Conservation (phyloP, 352 stramenopile species). For the Paralagenidium karlingii region DNA sequence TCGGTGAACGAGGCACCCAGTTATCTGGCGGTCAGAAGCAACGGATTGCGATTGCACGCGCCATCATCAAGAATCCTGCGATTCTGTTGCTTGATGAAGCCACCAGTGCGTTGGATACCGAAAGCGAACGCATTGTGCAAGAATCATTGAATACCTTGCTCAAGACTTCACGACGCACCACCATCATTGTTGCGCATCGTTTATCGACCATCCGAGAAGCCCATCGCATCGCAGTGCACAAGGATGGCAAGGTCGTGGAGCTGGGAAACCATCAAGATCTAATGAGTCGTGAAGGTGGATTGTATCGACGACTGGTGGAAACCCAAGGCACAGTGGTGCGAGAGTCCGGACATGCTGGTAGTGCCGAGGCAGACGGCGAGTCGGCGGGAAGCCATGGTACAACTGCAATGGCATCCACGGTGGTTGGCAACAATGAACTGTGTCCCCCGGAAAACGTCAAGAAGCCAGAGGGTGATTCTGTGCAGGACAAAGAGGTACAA, state of each 20-base stretch:
- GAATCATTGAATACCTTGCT: slow-evolving; percentile 44
- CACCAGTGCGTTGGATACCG: slow-evolving; percentile 58
- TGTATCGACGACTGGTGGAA: slow-evolving; percentile 31
- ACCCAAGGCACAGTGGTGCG: slow-evolving; percentile 9
- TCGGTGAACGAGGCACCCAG: slow-evolving; percentile 76
- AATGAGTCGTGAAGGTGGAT: slow-evolving; percentile 29
- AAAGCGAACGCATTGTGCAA: slow-evolving; percentile 74
- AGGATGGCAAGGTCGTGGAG: slow-evolving; percentile 88
- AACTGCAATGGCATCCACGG: background rate
- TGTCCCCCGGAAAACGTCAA: too few species aligned
- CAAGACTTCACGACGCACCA: slow-evolving; percentile 54
- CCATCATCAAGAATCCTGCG: slow-evolving; percentile 80
- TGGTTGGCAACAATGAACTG: too few species aligned
- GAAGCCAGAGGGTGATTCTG: background rate
- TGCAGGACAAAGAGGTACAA: too few species aligned
- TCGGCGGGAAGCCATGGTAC: background rate
- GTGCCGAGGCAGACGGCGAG: background rate
- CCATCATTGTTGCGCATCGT: slow-evolving; percentile 90
- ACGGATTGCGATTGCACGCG: slow-evolving; percentile 87
- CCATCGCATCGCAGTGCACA: slow-evolving; percentile 92
- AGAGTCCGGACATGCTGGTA: too few species aligned
- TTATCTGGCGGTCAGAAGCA: slow-evolving; percentile 92
- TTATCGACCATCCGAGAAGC: slow-evolving; percentile 90
- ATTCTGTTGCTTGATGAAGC: slow-evolving; percentile 88
- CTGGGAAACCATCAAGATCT: slow-evolving; percentile 88